A percentile compares a stretch with the other conserved stretches of the same genome.
These are phyloP conservation scores for Phytophthora pluvialis DNA, from an alignment of 352 stramenopile genomes.

Conservation along the genomic window DNA sequence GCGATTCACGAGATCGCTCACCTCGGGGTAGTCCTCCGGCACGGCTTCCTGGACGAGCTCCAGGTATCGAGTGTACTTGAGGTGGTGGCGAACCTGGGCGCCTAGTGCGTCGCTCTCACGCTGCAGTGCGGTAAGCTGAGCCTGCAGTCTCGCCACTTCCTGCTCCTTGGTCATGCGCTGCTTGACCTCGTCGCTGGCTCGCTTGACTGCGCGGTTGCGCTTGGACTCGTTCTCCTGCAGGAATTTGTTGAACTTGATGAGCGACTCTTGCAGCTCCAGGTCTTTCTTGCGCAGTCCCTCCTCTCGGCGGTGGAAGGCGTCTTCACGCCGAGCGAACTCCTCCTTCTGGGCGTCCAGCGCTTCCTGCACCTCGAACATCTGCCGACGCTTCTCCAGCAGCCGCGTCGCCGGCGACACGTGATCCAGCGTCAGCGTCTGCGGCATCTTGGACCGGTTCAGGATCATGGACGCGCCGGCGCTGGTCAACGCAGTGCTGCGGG, in stretches of 20 bases:
- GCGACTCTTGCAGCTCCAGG: conserved; percentile 93
- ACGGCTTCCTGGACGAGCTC: conserved; percentile 90
- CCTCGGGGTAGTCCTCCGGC: conserved; percentile 93
- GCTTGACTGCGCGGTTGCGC: conserved; percentile 92
- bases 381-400: conserved; percentile 93
- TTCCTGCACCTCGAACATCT: conserved; percentile 96
- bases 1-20: conserved; percentile 91
- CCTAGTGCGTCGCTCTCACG: conserved; percentile 72
- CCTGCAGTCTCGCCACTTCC: conserved; percentile 75
- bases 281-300: conserved; percentile 94
- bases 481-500: conserved; percentile 57
- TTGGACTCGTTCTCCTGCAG: conserved; percentile 95
- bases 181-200: conserved; percentile 93
- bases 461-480: conserved; percentile 74
- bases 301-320: conserved; percentile 93
- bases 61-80: conserved; percentile 91
- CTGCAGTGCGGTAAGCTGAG: conserved; percentile 71
- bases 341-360: conserved; percentile 95
- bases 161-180: conserved; percentile 91
- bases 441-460: conserved; percentile 73
- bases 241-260: conserved; percentile 98
- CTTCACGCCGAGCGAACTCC: conserved; percentile 90
- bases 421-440: conserved; percentile 91
- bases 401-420: conserved; percentile 93
- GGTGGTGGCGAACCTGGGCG: conserved; percentile 74